A percentile compares a stretch with the other conserved stretches of the same genome.
These are phyloP conservation scores for Russula foetens DNA, from an alignment of 768 basidiomycete species.

Conservation along the genomic window DNA sequence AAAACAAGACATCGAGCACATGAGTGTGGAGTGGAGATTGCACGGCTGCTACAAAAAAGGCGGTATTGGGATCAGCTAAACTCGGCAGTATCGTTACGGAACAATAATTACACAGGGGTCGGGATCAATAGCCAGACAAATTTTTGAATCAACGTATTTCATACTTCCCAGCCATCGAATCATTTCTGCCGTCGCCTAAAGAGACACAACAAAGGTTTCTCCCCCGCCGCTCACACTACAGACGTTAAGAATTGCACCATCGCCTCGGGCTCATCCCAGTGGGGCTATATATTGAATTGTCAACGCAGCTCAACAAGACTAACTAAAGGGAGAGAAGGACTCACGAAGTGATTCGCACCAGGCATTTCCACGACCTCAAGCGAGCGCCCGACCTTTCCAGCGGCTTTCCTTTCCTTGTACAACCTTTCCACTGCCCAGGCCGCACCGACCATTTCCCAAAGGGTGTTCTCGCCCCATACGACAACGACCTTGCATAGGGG, in stretches of 20 bases:
- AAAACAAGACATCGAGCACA: no score
- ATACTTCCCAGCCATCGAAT: background rate
- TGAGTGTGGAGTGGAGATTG: no score
- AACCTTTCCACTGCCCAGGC: conserved; percentile 15
- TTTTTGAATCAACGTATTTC: background rate
- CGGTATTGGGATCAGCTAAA: no score
- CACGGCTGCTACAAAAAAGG: no score
- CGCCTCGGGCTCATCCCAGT: conserved; percentile 17
- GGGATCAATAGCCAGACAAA: no score
- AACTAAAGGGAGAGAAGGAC: background rate
- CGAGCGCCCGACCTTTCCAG: conserved; percentile 2
- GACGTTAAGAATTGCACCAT: conserved; percentile 13
- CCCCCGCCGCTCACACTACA: background rate
- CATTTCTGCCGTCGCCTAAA: background rate
- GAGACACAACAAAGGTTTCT: background rate
- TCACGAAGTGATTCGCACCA: conserved; percentile 19
- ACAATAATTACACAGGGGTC: no score
- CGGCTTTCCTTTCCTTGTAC: conserved; percentile 9
- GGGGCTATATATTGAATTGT: conserved; percentile 1
- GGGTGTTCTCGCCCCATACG: conserved; percentile 15
- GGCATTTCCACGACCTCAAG: conserved; percentile 16
- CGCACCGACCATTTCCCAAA: conserved; percentile 15
- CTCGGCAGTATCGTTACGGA: no score
- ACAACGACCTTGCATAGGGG: conserved; percentile 17
- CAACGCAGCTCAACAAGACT: background rate